Evolutionary conservation across 805 yeast species (phyloP), one percentile per base, ranked within the genome.

Genomic region (Vanderwaltozyma verrucispora): DNA sequence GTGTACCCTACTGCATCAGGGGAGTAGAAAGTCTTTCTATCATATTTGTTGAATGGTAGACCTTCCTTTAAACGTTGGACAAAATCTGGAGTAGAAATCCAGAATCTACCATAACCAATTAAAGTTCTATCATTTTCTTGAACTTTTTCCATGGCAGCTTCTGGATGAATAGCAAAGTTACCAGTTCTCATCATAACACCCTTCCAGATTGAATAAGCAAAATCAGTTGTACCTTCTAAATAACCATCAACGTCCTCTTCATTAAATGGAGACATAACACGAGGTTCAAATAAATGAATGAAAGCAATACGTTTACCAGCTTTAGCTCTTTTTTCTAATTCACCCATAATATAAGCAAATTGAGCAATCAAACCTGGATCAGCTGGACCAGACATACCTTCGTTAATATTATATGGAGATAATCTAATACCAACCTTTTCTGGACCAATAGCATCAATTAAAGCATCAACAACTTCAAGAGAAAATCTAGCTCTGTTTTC

Each of bases 81-180:
- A 25, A 75, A 51, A 46, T 75, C 81, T 3, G 80, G 79, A 56
- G 74, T 75, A 19, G 77, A 54, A 34, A 71, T 67, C 52, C 64
- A 74, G 40, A 52, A 58, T 41, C 78, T 64, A 16, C 77, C 77
- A 33, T 53, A 55, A 19, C 50, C 57, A 16, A 70, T 53, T 32
- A 69, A 48, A 2, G 79, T 72, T 46, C 70, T 56, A 32, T 64
- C 60, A 41, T 67, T 62, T 11, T 49, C 44, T 15, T 60, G 58
- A 24, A 24, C 15, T 18, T 60, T 55, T 19, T 56, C 54, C 13
- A 48, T 51, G 10, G 50, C 50, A 28, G 40, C 43, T 23, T 54
- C 51, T 18, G 56, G 58, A 18, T 50, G 48, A 20, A 50, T 32
- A 31, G 49, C 57, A 20, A 47, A 51, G 31, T 57, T 58, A 37